Evolutionary conservation across 257 asterid genomes (phyloP).

Genomic region (Solanum boliviense): DNA sequence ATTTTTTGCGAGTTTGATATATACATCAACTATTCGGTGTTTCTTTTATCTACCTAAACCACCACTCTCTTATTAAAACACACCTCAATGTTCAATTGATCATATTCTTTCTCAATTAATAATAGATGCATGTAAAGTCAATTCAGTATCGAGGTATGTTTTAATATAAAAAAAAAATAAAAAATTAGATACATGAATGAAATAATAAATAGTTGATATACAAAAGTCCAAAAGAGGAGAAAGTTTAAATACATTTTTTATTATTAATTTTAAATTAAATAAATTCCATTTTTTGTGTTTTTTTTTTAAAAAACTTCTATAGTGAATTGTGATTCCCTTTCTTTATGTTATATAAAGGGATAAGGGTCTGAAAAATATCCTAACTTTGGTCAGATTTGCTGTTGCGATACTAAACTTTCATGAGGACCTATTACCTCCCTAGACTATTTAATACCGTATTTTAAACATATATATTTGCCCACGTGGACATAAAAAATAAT

Average conservation of each 20-base stretch:
- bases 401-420: no score
- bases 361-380: no score
- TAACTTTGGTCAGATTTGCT: no score
- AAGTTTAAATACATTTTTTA: not conserved
- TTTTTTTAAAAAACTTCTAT: no score
- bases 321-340: not conserved
- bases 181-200: not conserved
- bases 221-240: not conserved
- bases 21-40: not conserved
- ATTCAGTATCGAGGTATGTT: not conserved
- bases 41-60: not conserved
- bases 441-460: no score
- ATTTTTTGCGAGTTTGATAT: no score
- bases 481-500: no score
- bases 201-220: not conserved
- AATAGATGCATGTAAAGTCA: not conserved
- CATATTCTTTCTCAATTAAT: not conserved
- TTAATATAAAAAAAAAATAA: not conserved
- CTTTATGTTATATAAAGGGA: not conserved
- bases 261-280: not conserved
- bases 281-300: not conserved
- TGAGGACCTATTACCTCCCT: no score
- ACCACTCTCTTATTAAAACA: not conserved
- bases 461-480: no score
- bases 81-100: not conserved